Evolutionary conservation across 2,329 filamentous ascomycete genomes (phyloP).

Genomic region (Thermoascus crustaceus): DNA sequence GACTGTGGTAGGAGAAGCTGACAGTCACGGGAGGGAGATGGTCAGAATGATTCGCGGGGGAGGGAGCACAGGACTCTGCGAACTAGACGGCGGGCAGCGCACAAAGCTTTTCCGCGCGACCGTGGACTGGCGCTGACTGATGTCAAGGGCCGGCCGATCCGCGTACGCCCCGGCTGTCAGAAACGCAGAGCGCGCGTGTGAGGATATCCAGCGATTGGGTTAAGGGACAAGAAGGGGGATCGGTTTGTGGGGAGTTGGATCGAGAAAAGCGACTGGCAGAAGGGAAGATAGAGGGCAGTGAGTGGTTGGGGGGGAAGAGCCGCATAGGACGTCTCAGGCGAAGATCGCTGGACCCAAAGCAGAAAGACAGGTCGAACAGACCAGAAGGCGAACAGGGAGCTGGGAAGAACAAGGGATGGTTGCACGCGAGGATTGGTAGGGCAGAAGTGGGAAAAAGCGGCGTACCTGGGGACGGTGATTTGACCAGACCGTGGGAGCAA

Average conservation of each 20-base stretch:
- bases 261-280: background rate
- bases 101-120: slow-evolving; percentile 11
- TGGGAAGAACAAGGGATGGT: background rate
- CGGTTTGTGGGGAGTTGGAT: background rate
- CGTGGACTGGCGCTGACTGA: slow-evolving; percentile 17
- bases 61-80: slow-evolving; percentile 9
- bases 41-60: slow-evolving; percentile 14
- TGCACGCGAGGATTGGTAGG: background rate
- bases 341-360: too few species aligned
- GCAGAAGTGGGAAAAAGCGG: background rate
- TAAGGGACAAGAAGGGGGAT: background rate
- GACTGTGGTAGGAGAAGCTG: slow-evolving; percentile 1
- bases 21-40: slow-evolving; percentile 11
- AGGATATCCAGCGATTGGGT: background rate
- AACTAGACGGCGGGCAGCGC: slow-evolving; percentile 14
- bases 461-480: background rate
- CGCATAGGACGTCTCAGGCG: too few species aligned
- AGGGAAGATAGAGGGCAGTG: too few species aligned
- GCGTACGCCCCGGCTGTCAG: slow-evolving; percentile 7
- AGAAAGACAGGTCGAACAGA: too few species aligned
- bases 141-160: slow-evolving; percentile 19
- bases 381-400: background rate
- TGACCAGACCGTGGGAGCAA: background rate
- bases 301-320: too few species aligned
- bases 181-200: background rate